Evolutionary conservation across 768 basidiomycete genomes (phyloP).

Genomic region (Mycena maculata): DNA sequence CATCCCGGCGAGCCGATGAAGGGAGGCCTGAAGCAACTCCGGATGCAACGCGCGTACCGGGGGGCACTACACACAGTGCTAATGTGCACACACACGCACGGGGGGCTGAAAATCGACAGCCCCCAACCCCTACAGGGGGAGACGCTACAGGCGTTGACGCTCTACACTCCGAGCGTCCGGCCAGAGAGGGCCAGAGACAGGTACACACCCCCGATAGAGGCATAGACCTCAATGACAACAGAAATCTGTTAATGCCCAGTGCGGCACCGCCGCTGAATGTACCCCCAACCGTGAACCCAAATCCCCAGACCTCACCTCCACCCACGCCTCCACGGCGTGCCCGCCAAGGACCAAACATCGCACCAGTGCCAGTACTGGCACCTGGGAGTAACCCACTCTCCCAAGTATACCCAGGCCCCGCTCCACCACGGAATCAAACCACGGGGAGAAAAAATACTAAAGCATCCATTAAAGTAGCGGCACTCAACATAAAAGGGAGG

Average conservation of each 20-base stretch:
- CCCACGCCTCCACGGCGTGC: no score
- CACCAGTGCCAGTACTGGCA: background rate
- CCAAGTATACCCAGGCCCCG: constrained; percentile 6
- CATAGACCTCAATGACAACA: background rate
- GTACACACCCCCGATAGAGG: background rate
- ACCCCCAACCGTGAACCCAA: background rate
- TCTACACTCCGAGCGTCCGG: background rate
- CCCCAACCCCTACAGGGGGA: constrained; percentile 13
- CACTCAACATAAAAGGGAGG: constrained; percentile 27
- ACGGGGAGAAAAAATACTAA: constrained; percentile 18
- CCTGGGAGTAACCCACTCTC: background rate
- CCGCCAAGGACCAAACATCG: no score
- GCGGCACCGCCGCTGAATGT: no score
- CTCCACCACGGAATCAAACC: background rate
- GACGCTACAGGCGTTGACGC: constrained; percentile 11
- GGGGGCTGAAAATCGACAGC: constrained; percentile 6
- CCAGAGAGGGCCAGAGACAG: background rate
- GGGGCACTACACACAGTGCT: background rate
- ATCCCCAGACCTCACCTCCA: background rate
- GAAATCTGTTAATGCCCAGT: background rate
- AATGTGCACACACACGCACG: background rate
- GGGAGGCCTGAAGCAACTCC: constrained; percentile 16
- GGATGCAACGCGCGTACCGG: constrained; percentile 8
- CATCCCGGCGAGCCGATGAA: constrained; percentile 7
- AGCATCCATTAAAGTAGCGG: constrained; percentile 21